Evolutionary conservation across 202 grass and related monocot genomes (phyloP).

Genomic region (Carex sylvatica): DNA sequence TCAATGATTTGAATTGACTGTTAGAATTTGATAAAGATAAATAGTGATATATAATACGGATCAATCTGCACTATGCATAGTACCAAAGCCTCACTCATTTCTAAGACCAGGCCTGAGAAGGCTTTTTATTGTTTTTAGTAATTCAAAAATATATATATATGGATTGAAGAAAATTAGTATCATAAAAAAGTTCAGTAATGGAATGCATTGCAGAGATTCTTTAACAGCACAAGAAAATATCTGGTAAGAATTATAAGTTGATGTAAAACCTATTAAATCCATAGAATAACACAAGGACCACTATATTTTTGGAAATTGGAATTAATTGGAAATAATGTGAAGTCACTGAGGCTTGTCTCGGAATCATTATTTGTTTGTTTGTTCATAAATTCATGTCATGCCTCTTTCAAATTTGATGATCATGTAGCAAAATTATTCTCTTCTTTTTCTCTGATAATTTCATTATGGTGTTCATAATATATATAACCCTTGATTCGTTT

Average conservation of each 20-base stretch:
- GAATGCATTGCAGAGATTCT: background rate
- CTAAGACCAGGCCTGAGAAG: too few relatives aligned
- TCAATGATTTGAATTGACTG: too few relatives aligned
- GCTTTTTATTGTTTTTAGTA: too few relatives aligned
- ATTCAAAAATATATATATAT: too few relatives aligned
- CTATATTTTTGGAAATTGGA: constrained; percentile 16
- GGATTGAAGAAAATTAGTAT: too few relatives aligned
- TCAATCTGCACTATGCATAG: too few relatives aligned
- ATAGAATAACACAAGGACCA: constrained; percentile 7
- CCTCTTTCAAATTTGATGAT: background rate
- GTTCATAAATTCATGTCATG: constrained; percentile 8
- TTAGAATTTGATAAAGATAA: too few relatives aligned
- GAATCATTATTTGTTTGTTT: background rate
- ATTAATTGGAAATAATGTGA: constrained; percentile 14
- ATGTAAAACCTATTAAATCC: background rate
- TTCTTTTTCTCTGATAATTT: background rate
- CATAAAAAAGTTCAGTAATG: too few relatives aligned
- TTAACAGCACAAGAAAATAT: background rate
- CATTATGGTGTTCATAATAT: background rate
- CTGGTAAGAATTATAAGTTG: background rate
- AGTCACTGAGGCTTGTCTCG: background rate
- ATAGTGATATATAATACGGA: too few relatives aligned
- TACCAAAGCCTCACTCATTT: too few relatives aligned
- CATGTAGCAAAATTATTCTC: constrained; percentile 1
- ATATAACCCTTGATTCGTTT: background rate